These are phyloP conservation scores for Pseudodiploospora longispora DNA, from an alignment of 2,329 filamentous ascomycete genomes.

Conservation along the genomic window DNA sequence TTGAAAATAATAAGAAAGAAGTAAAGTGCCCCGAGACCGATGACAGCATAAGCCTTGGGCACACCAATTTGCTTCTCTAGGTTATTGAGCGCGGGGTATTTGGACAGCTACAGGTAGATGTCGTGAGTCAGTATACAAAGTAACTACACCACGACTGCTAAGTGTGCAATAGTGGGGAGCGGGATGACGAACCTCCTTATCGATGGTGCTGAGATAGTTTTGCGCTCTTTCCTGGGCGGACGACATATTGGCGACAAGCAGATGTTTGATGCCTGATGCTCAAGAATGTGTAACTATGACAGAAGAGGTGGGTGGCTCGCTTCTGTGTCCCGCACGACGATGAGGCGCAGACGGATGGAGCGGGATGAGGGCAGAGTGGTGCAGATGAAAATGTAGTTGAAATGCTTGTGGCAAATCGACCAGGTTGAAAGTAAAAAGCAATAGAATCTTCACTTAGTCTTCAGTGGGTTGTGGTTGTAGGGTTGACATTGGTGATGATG, in stretches of 20 bases:
- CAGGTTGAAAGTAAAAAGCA: no score
- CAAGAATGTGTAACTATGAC: no score
- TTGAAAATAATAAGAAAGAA: slow-evolving; percentile 92
- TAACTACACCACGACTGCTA: background rate
- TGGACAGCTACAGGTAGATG: slow-evolving; percentile 58
- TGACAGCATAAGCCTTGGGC: slow-evolving; percentile 77
- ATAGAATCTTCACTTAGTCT: no score
- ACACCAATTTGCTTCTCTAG: slow-evolving; percentile 76
- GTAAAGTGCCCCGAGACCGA: slow-evolving; percentile 70
- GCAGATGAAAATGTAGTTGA: no score
- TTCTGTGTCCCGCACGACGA: no score
- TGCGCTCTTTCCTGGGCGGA: slow-evolving; percentile 68
- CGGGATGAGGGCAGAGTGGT: no score
- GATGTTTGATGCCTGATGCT: no score
- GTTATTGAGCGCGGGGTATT: slow-evolving; percentile 76
- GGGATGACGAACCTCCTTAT: slow-evolving; percentile 63
- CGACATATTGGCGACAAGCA: slow-evolving; percentile 48
- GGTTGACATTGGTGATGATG: slow-evolving; percentile 3
- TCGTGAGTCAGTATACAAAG: slow-evolving; percentile 13
- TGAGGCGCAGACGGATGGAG: no score
- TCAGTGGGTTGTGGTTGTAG: no score
- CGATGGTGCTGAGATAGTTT: slow-evolving; percentile 69
- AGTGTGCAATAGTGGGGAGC: background rate
- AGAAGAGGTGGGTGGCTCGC: no score
- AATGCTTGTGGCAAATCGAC: no score